Conservation (phyloP, 2,329 filamentous ascomycete species). For the Hypoxylon sp. region DNA sequence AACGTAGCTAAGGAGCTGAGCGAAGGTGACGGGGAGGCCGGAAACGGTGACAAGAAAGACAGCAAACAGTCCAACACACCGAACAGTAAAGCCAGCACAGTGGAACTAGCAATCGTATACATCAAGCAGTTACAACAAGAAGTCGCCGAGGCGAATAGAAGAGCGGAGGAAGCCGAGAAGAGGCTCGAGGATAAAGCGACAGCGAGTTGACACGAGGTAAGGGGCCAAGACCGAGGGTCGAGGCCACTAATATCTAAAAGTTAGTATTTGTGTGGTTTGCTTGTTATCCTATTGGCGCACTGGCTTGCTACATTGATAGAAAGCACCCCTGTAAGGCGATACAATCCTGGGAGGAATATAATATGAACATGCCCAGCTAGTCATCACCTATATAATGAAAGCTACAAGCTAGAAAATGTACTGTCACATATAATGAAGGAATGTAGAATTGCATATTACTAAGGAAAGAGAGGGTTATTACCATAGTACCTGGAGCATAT, state of each 20-base stretch:
- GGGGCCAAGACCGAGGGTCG: slow-evolving; percentile 8
- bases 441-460: slow-evolving; percentile 8
- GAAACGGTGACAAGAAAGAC: slow-evolving; percentile 60
- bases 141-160: slow-evolving; percentile 73
- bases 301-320: slow-evolving; percentile 26
- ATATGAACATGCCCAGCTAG: slow-evolving; percentile 31
- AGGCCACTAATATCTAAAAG: slow-evolving; percentile 23
- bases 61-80: slow-evolving; percentile 66
- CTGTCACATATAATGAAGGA: slow-evolving; percentile 16
- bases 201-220: slow-evolving; percentile 31
- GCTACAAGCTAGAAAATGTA: slow-evolving; percentile 20
- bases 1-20: slow-evolving; percentile 61
- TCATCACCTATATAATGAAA: slow-evolving; percentile 27
- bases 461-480: slow-evolving; percentile 8
- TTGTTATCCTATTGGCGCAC: slow-evolving; percentile 18
- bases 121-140: slow-evolving; percentile 88
- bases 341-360: slow-evolving; percentile 27
- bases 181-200: slow-evolving; percentile 61
- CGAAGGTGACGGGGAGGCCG: slow-evolving; percentile 63
- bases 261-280: slow-evolving; percentile 22
- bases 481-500: slow-evolving; percentile 1
- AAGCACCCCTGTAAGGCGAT: slow-evolving; percentile 15
- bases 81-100: slow-evolving; percentile 94
- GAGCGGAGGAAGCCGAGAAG: slow-evolving; percentile 76
- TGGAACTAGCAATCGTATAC: slow-evolving; percentile 97